A percentile compares a stretch with the other conserved stretches of the same genome.
Evolutionary conservation across 352 stramenopile species (phyloP).

Genomic region (Phytophthora quininea): DNA sequence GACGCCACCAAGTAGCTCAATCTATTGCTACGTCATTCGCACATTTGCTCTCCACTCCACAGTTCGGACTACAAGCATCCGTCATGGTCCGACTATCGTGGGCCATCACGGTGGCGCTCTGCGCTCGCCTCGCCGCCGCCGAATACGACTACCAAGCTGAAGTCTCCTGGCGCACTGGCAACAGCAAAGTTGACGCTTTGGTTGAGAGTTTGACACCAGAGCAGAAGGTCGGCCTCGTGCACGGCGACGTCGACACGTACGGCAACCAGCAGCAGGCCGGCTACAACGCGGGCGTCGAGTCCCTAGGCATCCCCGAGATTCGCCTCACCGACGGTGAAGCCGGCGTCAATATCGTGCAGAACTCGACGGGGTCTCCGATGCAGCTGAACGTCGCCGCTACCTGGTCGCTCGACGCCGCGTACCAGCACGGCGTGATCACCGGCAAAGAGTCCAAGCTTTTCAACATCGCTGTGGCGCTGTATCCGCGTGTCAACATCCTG

Average conservation of each 20-base stretch:
- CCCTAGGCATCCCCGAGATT: constrained; percentile 27
- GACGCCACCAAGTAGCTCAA: background rate
- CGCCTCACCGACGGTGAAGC: constrained; percentile 32
- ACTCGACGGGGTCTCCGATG: constrained; percentile 26
- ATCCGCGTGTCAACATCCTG: constrained; percentile 36
- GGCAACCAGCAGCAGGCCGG: constrained; percentile 23
- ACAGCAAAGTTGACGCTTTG: constrained; percentile 16
- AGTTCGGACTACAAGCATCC: constrained; percentile 12
- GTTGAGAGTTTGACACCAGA: constrained; percentile 15
- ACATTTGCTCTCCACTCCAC: constrained; percentile 15
- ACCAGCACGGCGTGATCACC: constrained; percentile 36
- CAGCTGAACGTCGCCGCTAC: constrained; percentile 37
- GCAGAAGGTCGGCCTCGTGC: constrained; percentile 21
- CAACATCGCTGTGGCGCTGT: constrained; percentile 24
- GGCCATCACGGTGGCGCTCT: constrained; percentile 10
- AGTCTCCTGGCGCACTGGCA: constrained; percentile 16
- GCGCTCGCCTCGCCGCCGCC: constrained; percentile 3
- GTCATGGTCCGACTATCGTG: constrained; percentile 27
- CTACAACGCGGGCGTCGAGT: constrained; percentile 23
- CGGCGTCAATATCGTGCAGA: constrained; percentile 40
- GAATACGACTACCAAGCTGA: constrained; percentile 8
- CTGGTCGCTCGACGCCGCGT: constrained; percentile 30
- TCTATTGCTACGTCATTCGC: constrained; percentile 17
- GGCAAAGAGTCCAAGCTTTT: constrained; percentile 39
- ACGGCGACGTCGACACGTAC: constrained; percentile 9